Base-by-base conservation (phyloP, 2,329 filamentous ascomycete genomes). In the Sporothrix pseudoabietina region DNA sequence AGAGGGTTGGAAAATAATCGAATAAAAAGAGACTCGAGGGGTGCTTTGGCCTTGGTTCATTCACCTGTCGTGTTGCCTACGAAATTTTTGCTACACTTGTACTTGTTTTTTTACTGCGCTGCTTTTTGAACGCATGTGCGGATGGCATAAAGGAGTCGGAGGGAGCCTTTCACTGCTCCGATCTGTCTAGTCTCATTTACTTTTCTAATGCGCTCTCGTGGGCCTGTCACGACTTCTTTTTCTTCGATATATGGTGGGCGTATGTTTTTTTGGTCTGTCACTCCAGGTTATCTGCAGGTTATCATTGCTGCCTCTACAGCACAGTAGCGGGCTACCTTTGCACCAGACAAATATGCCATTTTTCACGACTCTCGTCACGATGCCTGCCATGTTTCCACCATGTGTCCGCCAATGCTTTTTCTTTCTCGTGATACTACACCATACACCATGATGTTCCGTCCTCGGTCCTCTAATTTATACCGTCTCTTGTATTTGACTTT, bases 81-180 rank as follows among this genome's bases (percentile, higher is more conserved):
- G 49, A 14, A 19, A 63, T 55, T 63, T 71, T 66, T 63, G 32
- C 35, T 22, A 19, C 10, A 41, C 19, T 41, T 41, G 8, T 63
- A 14, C 44, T 49, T 49, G 44, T 55, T 30, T 26, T 30, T 55
- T 55, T 26, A 19, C 2, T 39, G 66, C 47, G 30, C 44, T 68
- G 65, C 55, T 22, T 22, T 71, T 70, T 57, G 47, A 39, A 52
- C n/a, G 49, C 52, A 22, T 59, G 52, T 59, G 66, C 30, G 41
- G 59, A 59, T 70, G 69, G 63, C 41, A 73, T 75, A 71, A 22
- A 74, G 73, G 73, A 71, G 73, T 72, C 73, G 47, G 70, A 70
- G 63, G 26, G 70, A 66, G 14, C 61, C n/a, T 9, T 61, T 55
- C 30, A n/a, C 54, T 39, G 41, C 49, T 68, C 71, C 69, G 22